Base-by-base conservation (phyloP, 495 filamentous ascomycete species). In the Viridothelium virens region DNA sequence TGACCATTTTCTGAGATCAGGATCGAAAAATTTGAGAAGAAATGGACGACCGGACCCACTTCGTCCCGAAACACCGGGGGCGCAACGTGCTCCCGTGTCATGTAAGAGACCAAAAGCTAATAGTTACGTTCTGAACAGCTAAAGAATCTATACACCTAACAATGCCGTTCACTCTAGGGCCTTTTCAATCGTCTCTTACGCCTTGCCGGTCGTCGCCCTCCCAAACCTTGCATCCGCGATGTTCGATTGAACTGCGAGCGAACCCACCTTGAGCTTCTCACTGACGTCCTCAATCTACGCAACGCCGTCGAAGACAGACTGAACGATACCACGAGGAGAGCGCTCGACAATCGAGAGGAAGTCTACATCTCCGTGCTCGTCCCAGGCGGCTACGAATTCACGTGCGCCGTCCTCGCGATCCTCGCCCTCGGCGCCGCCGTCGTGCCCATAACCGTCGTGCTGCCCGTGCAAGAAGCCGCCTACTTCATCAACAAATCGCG, bases 331-430 rank as follows among this genome's bases (percentile, higher is more conserved):
- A 36, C 53, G 5, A 18, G 53, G 36, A 41, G 53, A 44, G 64
- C 18, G 10, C 56, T 66, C 5, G 38, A 16, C 16, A 56, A 59
- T 3, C 68, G 77, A 34, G 72, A 77, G 12, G 80, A 81, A 65
- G 76, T 82, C 9, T 81, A 77, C 65, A 75, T 82, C 65, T 78
- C 76, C 1, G 64, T 82, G 3, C 68, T 82, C 18, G 79, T 78
- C 3, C 73, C 79, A 0, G 80, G 80, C 1, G 78, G 80, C 0
- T 82, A 82, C 67, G 80, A 82, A 63, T 82, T 79, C 41, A 74
- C 78, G 1, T 79, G 82, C 9, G 79, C 75, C 0, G 77, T 81
- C 62, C 70, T 81, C 14, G 76, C 79, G 0, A 76, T 78, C 11
- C 70, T 81, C 12, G 78, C 80, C 1, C 39, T 80, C 0, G 79